Conservation (phyloP, 345 rosid species). For the Lepidium aucheri region DNA sequence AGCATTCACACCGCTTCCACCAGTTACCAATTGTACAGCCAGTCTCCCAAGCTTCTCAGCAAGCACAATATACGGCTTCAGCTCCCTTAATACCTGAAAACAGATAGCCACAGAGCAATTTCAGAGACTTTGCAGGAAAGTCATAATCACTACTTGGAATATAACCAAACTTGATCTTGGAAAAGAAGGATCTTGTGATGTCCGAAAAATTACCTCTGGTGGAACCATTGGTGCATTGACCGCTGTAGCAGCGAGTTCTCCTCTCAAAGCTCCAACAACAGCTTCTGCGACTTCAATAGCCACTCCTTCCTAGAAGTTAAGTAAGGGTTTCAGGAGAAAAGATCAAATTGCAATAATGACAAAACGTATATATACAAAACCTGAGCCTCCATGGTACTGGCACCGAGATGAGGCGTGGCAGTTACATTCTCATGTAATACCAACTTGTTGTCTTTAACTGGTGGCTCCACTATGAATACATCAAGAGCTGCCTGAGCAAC, state of each 20-base stretch:
- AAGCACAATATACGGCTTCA: slow-evolving; percentile 48
- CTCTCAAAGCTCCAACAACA: slow-evolving; percentile 47
- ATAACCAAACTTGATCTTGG: not conserved
- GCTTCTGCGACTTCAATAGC: slow-evolving; percentile 56
- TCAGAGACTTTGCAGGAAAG: not conserved
- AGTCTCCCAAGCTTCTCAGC: slow-evolving; percentile 58
- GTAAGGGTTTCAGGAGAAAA: not conserved
- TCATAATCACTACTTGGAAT: not conserved
- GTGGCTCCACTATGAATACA: slow-evolving; percentile 46
- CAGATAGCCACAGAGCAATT: not conserved
- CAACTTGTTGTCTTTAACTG: slow-evolving; percentile 32
- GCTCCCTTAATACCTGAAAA: slow-evolving; percentile 47
- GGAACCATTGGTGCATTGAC: slow-evolving; percentile 63
- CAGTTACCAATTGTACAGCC: slow-evolving; percentile 61
- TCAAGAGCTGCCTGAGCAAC: slow-evolving; percentile 54
- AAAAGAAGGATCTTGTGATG: not conserved
- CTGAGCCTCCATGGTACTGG: slow-evolving; percentile 55
- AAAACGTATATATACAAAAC: not conserved
- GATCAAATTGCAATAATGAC: not conserved
- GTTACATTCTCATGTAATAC: slow-evolving; percentile 44
- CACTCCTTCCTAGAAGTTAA: slow-evolving; percentile 36
- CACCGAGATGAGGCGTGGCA: slow-evolving; percentile 58
- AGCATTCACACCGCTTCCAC: slow-evolving; percentile 60
- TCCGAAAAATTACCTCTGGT: slow-evolving; percentile 28
- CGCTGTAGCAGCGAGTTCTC: slow-evolving; percentile 48